Base-by-base conservation (phyloP, 345 rosid genomes). In the Salix caprea region DNA sequence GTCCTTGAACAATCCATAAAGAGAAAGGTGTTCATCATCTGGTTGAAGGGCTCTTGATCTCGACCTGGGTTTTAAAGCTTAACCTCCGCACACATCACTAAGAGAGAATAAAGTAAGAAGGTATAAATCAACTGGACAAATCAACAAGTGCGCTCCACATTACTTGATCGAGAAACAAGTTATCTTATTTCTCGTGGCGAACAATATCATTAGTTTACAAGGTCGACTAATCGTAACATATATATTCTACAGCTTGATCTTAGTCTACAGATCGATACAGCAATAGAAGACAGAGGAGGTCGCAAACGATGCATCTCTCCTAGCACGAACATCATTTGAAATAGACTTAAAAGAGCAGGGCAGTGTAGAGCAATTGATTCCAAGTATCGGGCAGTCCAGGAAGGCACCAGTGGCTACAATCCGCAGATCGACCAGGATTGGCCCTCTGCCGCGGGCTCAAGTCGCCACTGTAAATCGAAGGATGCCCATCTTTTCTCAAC, bases 321-420 rank as follows among this genome's bases (percentile, higher is more conserved):
- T 8, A 66, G 1, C 46, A 19, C 12, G 40, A 62, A 73, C 58
- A 46, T 44, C 28, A 72, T 50, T 23, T 30, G 30, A 48, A 78
- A 66, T 30, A 75, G 16, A 21, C 70, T 79, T 74, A 89, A 75
- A 80, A 88, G 82, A 95, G 81, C 86, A 91, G 80, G 64, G 85
- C 79, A 66, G 94, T 83, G 60, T 89, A 92, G 67, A 96, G 82
- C 34, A 96, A 78, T 74, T 93, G 89, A 84, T 92, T 96, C 99
- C 99, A 93, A 73, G 97, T 89, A 79, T 96, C 99, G 69, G 97
- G 98, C 58, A 96, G 81, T 44, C 99, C 99, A 75, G 99, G 99
- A 72, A 96, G 96, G 88, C 99, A 96, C 99, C 99, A 96, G 77
- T 96, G 99, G 88, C 99, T 96, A 81, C 99, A 93, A 84, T 96